Percentiles rank a stretch among this genome's conserved stretches.
These are phyloP conservation scores for Rhynchospora pubera DNA, from an alignment of 176 grass and related monocot species.

Conservation along the genomic window DNA sequence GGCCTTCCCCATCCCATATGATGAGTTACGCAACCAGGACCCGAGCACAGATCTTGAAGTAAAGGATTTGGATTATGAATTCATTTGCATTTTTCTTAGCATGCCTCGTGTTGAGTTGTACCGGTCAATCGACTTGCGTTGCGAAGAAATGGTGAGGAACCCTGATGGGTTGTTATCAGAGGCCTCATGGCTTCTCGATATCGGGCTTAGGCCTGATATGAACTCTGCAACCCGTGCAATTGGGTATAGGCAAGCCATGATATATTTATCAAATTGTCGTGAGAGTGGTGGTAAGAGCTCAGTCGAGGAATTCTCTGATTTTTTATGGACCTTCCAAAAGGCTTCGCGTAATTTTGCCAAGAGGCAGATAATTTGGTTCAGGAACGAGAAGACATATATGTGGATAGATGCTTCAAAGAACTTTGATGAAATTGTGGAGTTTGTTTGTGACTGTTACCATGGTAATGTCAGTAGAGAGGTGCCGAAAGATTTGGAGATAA, in stretches of 20 bases:
- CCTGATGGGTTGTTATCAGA: conserved; percentile 61
- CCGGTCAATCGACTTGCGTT: conserved; percentile 58
- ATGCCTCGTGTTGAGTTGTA: conserved; percentile 44
- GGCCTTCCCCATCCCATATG: conserved; percentile 50
- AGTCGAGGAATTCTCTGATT: conserved; percentile 35
- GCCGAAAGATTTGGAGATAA: conserved; percentile 59
- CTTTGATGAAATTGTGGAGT: conserved; percentile 48
- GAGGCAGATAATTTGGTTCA: conserved; percentile 76
- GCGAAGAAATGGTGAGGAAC: conserved; percentile 73
- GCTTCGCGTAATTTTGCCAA: conserved; percentile 74
- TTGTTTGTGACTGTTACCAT: conserved; percentile 51
- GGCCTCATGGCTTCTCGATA: conserved; percentile 72
- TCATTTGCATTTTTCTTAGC: conserved; percentile 58
- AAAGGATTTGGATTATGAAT: conserved; percentile 51
- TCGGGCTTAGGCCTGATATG: conserved; percentile 46
- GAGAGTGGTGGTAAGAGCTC: conserved; percentile 54
- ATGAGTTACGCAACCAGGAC: conserved; percentile 28
- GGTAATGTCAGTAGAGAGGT: conserved; percentile 19
- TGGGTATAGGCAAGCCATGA: conserved; percentile 82
- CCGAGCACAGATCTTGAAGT: not conserved
- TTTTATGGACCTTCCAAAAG: conserved; percentile 54
- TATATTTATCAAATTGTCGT: conserved; percentile 60
- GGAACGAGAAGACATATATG: conserved; percentile 62
- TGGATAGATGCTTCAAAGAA: conserved; percentile 58
- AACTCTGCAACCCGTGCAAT: conserved; percentile 64